Percentiles rank a stretch among this genome's conserved stretches.
phyloP scores from a whole-genome alignment of 2,329 filamentous ascomycete genomes.

The Aspergillus quadrilineatus region DNA sequence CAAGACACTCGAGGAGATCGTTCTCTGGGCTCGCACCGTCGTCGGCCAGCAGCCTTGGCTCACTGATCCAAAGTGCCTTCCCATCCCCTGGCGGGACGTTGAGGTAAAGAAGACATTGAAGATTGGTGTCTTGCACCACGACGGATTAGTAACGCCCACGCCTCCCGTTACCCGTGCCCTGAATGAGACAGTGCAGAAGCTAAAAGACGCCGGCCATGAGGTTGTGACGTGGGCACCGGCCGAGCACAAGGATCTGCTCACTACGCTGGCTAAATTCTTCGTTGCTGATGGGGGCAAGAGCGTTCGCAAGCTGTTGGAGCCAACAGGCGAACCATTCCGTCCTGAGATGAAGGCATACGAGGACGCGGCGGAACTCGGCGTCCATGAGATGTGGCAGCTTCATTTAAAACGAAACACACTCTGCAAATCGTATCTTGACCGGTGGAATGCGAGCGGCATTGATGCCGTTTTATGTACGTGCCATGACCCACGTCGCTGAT shows the following conservation, averaged over 20 bases:
- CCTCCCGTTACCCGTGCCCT: conserved; percentile 63
- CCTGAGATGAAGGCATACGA: conserved; percentile 51
- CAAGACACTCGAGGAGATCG: conserved; percentile 55
- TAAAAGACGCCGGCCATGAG: conserved; percentile 55
- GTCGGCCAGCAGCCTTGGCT: conserved; percentile 55
- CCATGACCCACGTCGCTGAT: not conserved
- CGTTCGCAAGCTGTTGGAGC: conserved; percentile 25
- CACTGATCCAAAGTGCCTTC: conserved; percentile 56
- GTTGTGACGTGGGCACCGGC: conserved; percentile 34
- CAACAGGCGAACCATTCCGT: conserved; percentile 38
- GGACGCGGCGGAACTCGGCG: conserved; percentile 45
- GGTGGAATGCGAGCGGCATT: conserved; percentile 13
- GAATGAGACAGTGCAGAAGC: conserved; percentile 50
- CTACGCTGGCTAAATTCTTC: conserved; percentile 31
- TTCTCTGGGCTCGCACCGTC: conserved; percentile 54
- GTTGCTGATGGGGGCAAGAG: conserved; percentile 53
- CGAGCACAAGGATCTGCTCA: conserved; percentile 12
- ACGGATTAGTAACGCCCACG: conserved; percentile 62
- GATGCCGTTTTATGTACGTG: conserved; percentile 24
- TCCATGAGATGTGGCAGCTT: conserved; percentile 50
- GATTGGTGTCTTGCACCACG: conserved; percentile 61
- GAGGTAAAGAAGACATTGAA: conserved; percentile 38
- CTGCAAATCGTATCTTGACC: conserved; percentile 28
- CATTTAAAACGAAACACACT: conserved; percentile 48
- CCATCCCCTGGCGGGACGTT: conserved; percentile 53